phyloP scores from a whole-genome alignment of 2,329 filamentous ascomycete species.

The Xylariomycetidae sp. region DNA sequence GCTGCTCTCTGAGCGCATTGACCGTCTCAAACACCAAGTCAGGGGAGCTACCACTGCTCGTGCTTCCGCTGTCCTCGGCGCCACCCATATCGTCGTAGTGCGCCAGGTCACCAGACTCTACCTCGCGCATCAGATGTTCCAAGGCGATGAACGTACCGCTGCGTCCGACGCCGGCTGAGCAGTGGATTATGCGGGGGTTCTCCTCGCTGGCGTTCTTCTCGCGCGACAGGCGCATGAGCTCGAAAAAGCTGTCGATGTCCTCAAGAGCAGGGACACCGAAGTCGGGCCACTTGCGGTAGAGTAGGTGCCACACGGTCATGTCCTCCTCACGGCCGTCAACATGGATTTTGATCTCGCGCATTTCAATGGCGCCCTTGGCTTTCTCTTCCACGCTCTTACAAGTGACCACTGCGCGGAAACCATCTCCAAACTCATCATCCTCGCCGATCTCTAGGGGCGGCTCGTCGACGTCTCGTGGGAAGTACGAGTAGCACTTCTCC shows the following conservation, averaged over 20 bases:
- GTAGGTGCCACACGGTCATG: slow-evolving; percentile 65
- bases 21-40: slow-evolving; percentile 78
- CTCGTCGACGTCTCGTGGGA: slow-evolving; percentile 54
- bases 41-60: slow-evolving; percentile 20
- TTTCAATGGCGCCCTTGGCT: slow-evolving; percentile 55
- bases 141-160: slow-evolving; percentile 94
- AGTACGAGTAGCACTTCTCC: slow-evolving; percentile 89
- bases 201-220: slow-evolving; percentile 46
- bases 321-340: slow-evolving; percentile 38
- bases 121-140: slow-evolving; percentile 82
- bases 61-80: too few species aligned
- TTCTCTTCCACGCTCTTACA: slow-evolving; percentile 57
- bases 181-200: slow-evolving; percentile 78
- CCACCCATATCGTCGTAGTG: slow-evolving; percentile 28
- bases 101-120: slow-evolving; percentile 66
- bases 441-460: slow-evolving; percentile 54
- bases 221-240: slow-evolving; percentile 62
- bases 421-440: slow-evolving; percentile 57
- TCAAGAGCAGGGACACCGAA: slow-evolving; percentile 71
- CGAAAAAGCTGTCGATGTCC: slow-evolving; percentile 62
- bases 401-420: slow-evolving; percentile 62
- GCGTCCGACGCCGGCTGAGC: slow-evolving; percentile 87
- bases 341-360: slow-evolving; percentile 64
- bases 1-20: slow-evolving; percentile 74
- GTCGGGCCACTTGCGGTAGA: slow-evolving; percentile 87